Evolutionary conservation across 306 rosid genomes (phyloP).

Genomic region (Prunus campanulata): DNA sequence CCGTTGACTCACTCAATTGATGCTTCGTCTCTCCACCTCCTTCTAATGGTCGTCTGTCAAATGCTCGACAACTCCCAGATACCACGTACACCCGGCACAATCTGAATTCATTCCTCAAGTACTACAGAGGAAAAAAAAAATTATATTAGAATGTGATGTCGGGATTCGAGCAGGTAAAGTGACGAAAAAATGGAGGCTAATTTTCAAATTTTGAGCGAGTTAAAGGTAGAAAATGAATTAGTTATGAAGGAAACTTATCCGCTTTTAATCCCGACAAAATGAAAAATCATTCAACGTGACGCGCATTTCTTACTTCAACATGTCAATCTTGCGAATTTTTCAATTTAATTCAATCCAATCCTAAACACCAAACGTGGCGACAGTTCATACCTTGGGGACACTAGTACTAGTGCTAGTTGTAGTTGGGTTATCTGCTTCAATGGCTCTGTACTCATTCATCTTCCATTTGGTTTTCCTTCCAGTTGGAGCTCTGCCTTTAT

Average conservation of each 20-base stretch:
- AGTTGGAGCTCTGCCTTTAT: slow-evolving; percentile 73
- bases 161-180: too few relatives aligned
- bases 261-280: too few relatives aligned
- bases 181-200: too few relatives aligned
- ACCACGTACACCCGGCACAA: slow-evolving; percentile 73
- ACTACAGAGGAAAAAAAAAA: slow-evolving; percentile 22
- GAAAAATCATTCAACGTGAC: too few relatives aligned
- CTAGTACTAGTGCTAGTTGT: not conserved
- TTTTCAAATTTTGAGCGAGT: too few relatives aligned
- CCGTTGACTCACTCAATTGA: slow-evolving; percentile 3
- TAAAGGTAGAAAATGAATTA: too few relatives aligned
- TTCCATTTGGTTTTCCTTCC: slow-evolving; percentile 91
- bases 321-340: too few relatives aligned
- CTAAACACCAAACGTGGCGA: too few relatives aligned
- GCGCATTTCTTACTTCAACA: too few relatives aligned
- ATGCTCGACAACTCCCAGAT: slow-evolving; percentile 76
- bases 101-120: slow-evolving; percentile 72
- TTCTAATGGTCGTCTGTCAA: slow-evolving; percentile 71
- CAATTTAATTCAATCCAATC: too few relatives aligned
- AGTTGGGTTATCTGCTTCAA: slow-evolving; percentile 30
- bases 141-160: too few relatives aligned
- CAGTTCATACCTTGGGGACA: slow-evolving; percentile 39
- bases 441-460: slow-evolving; percentile 88
- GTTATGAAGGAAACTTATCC: too few relatives aligned
- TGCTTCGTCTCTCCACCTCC: not conserved